Percentiles rank a stretch among this genome's conserved stretches.
These are phyloP conservation scores for Sorghum bicolor DNA, from an alignment of 176 grass and related monocot species.

Conservation along the genomic window Sorghum_bicolor_NCBIv3 NC_012870.2:9321001-9321500, in stretches of 20 bases:
- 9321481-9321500: slow-evolving; percentile 50
- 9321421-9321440: slow-evolving; percentile 25
- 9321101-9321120: slow-evolving; percentile 7
- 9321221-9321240: slow-evolving; percentile 14
- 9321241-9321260: slow-evolving; percentile 37
- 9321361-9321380: slow-evolving; percentile 56
- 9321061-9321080: slow-evolving; percentile 33
- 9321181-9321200: not conserved
- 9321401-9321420: slow-evolving; percentile 31
- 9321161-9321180: slow-evolving; percentile 21
- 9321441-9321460: slow-evolving; percentile 30
- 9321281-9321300: slow-evolving; percentile 38
- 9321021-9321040: not conserved
- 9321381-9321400: slow-evolving; percentile 37
- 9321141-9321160: slow-evolving; percentile 13
- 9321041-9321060: slow-evolving; percentile 14
- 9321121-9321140: not conserved
- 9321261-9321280: slow-evolving; percentile 32
- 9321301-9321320: slow-evolving; percentile 3
- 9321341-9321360: slow-evolving; percentile 55
- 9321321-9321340: slow-evolving; percentile 44
- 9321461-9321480: slow-evolving; percentile 45
- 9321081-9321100: not conserved
- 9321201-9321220: not conserved
- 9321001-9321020: slow-evolving; percentile 25